These are phyloP conservation scores for Berkeleyomyces basicola DNA, from an alignment of 2,329 filamentous ascomycete species.

Conservation along the genomic window DNA sequence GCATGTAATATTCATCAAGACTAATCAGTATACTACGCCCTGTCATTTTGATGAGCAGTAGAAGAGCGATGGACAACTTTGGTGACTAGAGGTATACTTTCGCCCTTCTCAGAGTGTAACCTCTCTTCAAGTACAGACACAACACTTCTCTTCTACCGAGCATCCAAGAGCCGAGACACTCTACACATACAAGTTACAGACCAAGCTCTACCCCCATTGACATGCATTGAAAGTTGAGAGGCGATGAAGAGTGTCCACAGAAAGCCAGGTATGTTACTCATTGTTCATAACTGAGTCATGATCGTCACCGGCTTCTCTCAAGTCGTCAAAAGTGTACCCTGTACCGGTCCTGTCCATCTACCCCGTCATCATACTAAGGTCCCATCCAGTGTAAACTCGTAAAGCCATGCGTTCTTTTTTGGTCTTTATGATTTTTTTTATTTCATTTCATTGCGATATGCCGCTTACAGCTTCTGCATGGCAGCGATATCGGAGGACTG, in stretches of 20 bases:
- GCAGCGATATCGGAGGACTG: conserved; percentile 84
- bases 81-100: too few species aligned
- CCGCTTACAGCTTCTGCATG: conserved; percentile 76
- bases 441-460: conserved; percentile 12
- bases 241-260: not conserved
- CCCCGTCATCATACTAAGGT: not conserved
- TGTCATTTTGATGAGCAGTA: too few species aligned
- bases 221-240: not conserved
- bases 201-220: too few species aligned
- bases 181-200: too few species aligned
- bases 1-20: too few species aligned
- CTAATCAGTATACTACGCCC: too few species aligned
- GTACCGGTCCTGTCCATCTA: conserved; percentile 4
- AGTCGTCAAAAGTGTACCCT: conserved; percentile 1
- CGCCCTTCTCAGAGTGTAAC: too few species aligned
- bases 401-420: conserved; percentile 10
- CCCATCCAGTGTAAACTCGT: not conserved
- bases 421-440: conserved; percentile 10
- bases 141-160: too few species aligned
- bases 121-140: too few species aligned
- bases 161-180: too few species aligned
- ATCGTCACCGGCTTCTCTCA: not conserved
- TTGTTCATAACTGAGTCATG: conserved; percentile 3
- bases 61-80: too few species aligned
- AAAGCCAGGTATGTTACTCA: conserved; percentile 6